Evolutionary conservation across 345 rosid genomes (phyloP).

Genomic region (Gossypium turneri): DNA sequence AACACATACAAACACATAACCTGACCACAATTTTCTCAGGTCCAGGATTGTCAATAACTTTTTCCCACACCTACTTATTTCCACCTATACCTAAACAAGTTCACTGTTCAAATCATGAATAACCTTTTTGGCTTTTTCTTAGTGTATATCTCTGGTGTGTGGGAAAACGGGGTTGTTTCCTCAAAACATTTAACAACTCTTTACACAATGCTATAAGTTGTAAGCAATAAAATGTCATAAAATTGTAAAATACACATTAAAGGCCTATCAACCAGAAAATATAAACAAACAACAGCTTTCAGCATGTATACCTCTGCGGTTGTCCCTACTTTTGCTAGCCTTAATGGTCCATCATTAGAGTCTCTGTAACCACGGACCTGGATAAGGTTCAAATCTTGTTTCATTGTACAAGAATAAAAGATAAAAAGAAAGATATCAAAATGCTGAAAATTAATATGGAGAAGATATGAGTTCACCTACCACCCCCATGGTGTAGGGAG

Average conservation of each 20-base stretch:
- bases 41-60: not conserved
- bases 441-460: not conserved
- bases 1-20: not conserved
- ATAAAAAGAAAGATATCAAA: constrained; percentile 1
- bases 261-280: not conserved
- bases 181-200: not conserved
- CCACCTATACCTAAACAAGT: constrained; percentile 12
- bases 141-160: not conserved
- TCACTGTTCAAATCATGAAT: constrained; percentile 6
- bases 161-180: not conserved
- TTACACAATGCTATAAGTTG: not conserved
- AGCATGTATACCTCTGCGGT: constrained; percentile 76
- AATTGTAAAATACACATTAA: not conserved
- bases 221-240: not conserved
- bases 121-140: not conserved
- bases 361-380: constrained; percentile 65
- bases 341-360: constrained; percentile 31
- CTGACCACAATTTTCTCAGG: not conserved
- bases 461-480: constrained; percentile 45
- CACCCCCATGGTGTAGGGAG: constrained; percentile 86
- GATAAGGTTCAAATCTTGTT: constrained; percentile 11
- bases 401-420: constrained; percentile 10
- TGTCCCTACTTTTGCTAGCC: constrained; percentile 70
- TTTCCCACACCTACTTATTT: not conserved
- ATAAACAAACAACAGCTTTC: not conserved